phyloP scores from a whole-genome alignment of 495 filamentous ascomycete genomes.

The Penicillium chermesinum region DNA sequence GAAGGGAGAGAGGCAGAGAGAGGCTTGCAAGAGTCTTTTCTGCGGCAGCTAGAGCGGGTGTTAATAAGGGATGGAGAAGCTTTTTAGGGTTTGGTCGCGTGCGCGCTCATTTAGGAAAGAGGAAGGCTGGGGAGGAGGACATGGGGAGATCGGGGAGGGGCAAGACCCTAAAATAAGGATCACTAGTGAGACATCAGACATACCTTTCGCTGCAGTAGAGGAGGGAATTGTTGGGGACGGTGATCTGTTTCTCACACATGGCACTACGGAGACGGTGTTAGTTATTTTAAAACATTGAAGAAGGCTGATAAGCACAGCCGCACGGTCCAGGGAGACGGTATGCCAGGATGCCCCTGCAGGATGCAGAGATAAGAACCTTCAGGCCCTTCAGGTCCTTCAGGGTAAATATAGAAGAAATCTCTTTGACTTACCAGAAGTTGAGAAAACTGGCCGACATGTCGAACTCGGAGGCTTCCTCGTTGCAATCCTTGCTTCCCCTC shows the following conservation, averaged over 20 bases:
- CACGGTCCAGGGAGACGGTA: constrained; percentile 21
- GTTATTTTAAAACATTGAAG: constrained; percentile 17
- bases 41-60: constrained; percentile 39
- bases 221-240: constrained; percentile 56
- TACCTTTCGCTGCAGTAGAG: constrained; percentile 56
- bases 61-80: background rate
- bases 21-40: constrained; percentile 48
- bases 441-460: constrained; percentile 59
- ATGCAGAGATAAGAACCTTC: constrained; percentile 26
- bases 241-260: constrained; percentile 64
- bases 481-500: constrained; percentile 34
- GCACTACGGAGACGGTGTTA: constrained; percentile 41
- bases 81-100: too few relatives aligned
- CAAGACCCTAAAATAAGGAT: constrained; percentile 6
- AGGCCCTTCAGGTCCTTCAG: too few relatives aligned
- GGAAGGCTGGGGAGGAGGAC: constrained; percentile 2
- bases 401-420: constrained; percentile 6
- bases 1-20: constrained; percentile 39
- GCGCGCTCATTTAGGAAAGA: background rate
- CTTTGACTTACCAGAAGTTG: constrained; percentile 56
- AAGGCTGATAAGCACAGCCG: constrained; percentile 1
- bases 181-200: constrained; percentile 12
- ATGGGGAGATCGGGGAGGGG: constrained; percentile 1
- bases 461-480: too few relatives aligned
- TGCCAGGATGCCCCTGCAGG: constrained; percentile 14